These are phyloP conservation scores for Tillandsia leiboldiana DNA, from an alignment of 176 grass and related monocot species.

Conservation along the genomic window DNA sequence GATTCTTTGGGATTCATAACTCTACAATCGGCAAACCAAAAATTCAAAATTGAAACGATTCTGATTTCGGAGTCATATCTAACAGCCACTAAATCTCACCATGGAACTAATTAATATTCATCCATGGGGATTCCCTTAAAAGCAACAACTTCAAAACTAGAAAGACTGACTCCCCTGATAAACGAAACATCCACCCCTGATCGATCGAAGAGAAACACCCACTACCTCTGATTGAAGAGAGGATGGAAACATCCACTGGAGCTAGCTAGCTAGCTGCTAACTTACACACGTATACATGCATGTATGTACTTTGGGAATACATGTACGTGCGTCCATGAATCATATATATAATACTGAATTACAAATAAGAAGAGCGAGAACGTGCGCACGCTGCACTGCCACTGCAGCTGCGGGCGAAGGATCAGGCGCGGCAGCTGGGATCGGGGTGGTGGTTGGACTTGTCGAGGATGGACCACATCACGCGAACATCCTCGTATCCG, in stretches of 20 bases:
- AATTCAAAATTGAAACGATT: too few species aligned
- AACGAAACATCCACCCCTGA: neutral
- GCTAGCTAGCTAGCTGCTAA: too few species aligned
- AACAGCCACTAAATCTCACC: neutral
- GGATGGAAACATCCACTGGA: too few species aligned
- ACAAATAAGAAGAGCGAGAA: neutral
- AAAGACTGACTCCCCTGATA: neutral
- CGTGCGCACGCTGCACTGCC: neutral
- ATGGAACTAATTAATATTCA: neutral
- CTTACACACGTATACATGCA: too few species aligned
- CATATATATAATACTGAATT: too few species aligned
- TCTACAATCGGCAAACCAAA: too few species aligned
- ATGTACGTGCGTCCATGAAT: too few species aligned
- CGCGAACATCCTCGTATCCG: slow-evolving; percentile 19
- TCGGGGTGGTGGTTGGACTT: neutral
- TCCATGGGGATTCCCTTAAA: slow-evolving; percentile 5
- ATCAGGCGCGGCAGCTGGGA: neutral
- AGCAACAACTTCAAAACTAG: neutral
- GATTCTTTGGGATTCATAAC: too few species aligned
- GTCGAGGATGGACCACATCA: slow-evolving; percentile 29
- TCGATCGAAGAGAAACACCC: neutral
- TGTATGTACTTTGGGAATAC: too few species aligned
- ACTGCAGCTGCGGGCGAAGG: neutral
- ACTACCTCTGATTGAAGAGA: neutral
- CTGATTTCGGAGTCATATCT: too few species aligned